These are phyloP conservation scores for Amphicarpaea edgeworthii DNA, from an alignment of 306 rosid species.

Conservation along the genomic window DNA sequence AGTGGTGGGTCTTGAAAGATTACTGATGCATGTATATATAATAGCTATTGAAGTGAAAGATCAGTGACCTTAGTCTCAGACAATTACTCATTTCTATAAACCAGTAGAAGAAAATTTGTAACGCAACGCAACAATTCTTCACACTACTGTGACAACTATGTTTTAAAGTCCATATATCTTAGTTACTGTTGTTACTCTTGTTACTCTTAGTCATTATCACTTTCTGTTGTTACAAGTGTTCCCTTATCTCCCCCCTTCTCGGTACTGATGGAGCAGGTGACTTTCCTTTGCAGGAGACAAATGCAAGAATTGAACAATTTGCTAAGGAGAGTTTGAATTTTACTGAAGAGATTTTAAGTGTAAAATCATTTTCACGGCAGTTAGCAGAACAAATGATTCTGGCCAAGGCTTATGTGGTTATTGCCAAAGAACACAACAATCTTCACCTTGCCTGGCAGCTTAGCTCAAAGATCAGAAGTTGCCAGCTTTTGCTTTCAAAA, in stretches of 20 bases:
- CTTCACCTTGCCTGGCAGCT: slow-evolving; percentile 99
- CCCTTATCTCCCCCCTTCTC: slow-evolving; percentile 18
- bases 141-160: not conserved
- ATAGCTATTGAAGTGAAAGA: no score
- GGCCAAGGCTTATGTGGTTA: slow-evolving; percentile 96
- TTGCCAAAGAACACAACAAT: slow-evolving; percentile 97
- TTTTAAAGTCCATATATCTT: slow-evolving; percentile 26
- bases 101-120: not conserved
- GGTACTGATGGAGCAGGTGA: slow-evolving; percentile 30
- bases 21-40: no score
- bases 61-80: slow-evolving; percentile 8
- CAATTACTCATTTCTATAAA: not conserved
- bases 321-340: slow-evolving; percentile 78
- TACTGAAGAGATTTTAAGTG: slow-evolving; percentile 83
- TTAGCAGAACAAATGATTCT: slow-evolving; percentile 87
- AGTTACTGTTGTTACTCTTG: not conserved
- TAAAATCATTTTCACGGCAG: slow-evolving; percentile 87
- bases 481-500: slow-evolving; percentile 94
- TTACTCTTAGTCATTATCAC: slow-evolving; percentile 18
- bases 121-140: slow-evolving; percentile 22
- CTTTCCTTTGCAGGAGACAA: slow-evolving; percentile 72
- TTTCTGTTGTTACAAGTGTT: slow-evolving; percentile 19
- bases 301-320: slow-evolving; percentile 63
- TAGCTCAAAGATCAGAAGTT: slow-evolving; percentile 83
- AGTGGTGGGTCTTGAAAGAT: no score